A percentile compares a stretch with the other conserved stretches of the same genome.
Conservation (phyloP, 345 rosid species). For the Syzygium grande region DNA sequence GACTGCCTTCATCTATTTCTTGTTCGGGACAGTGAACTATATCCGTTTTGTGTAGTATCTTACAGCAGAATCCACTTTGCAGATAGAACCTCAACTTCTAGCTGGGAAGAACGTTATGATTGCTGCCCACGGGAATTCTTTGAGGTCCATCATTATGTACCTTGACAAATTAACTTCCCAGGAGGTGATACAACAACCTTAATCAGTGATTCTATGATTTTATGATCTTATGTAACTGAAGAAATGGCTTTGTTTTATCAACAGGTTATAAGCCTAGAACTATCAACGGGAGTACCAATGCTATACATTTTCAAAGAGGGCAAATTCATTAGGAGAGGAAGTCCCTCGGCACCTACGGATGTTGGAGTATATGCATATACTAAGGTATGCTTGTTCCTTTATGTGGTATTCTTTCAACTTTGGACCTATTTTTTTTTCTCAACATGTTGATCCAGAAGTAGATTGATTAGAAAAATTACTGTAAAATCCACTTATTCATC, state of each 20-base stretch:
- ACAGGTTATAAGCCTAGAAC: conserved; percentile 76
- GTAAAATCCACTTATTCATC: not conserved
- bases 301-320: conserved; percentile 91
- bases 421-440: not conserved
- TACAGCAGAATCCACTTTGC: not conserved
- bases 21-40: not conserved
- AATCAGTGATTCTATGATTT: not conserved
- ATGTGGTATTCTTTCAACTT: not conserved
- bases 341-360: conserved; percentile 83
- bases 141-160: conserved; percentile 94
- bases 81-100: conserved; percentile 85
- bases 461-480: not conserved
- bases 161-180: conserved; percentile 93
- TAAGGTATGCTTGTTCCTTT: conserved; percentile 32
- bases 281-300: conserved; percentile 92
- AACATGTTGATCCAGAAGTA: not conserved
- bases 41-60: not conserved
- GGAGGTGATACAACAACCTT: conserved; percentile 43
- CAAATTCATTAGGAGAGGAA: conserved; percentile 80
- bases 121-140: conserved; percentile 94
- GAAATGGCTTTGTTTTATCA: not conserved
- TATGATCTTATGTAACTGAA: not conserved
- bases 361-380: conserved; percentile 97
- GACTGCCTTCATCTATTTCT: not conserved
- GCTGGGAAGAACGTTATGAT: conserved; percentile 84